Evolutionary conservation across 2,329 filamentous ascomycete species (phyloP), one percentile per base, ranked within the genome.

Genomic region (Diaporthe vexans): DNA sequence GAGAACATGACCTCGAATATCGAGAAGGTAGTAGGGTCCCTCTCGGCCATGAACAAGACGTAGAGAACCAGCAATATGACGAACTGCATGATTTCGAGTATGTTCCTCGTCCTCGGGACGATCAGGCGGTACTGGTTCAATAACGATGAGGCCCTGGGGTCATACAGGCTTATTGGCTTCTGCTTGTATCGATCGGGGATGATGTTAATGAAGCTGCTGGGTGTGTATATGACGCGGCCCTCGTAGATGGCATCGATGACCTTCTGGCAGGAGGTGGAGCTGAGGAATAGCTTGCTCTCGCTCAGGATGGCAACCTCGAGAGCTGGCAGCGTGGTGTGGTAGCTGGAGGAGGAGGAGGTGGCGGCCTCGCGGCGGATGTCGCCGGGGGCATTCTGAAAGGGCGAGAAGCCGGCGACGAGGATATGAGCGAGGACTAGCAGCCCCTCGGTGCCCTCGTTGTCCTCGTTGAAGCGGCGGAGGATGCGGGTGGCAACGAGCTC

Each of bases 101-200:
- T 84, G 79, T 94, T 95, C 73, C 94, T 87, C 0, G 93, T 96
- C 19, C 94, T 88, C 15, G 94, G 94, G 11, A 97, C 94, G 76
- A 95, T 93, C 10, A 97, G 88, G 1, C 94, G 93, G 80, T 97
- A 97, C 81, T 97, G 94, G 79, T 97, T 96, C 29, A 97, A 87
- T 35, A 95, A 81, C 1, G 94, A 93, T 7, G 93, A 94, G 76
- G 92, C 90, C 21, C 93, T 86, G 1, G 94, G 94, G 79, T 95
- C 92, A 81, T 97, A 97, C 0, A 97, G 85, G 10, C 93, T 92
- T 72, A 97, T 95, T 2, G 94, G 94, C 78, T 94, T 94, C 79
- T 93, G 90, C 84, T 97, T 97, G 86, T 97, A 97, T 78, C 93
- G 91, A 81, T 97, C 94, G 0, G 94, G 94, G 63, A 97, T 91